Evolutionary conservation across 129 eudicot genomes (phyloP).

Genomic region (Solidago caesia): DNA sequence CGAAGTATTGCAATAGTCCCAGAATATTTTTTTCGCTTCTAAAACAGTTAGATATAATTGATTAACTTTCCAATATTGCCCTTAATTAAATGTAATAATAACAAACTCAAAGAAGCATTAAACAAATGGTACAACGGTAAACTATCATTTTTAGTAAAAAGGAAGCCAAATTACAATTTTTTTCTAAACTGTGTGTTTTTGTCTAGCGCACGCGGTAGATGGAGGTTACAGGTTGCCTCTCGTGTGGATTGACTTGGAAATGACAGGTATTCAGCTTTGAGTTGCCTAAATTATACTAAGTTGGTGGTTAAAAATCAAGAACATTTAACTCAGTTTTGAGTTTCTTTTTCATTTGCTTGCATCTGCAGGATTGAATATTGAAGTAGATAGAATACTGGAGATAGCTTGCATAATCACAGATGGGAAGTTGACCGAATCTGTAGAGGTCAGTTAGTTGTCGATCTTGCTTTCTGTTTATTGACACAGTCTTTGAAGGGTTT

Average conservation of each 20-base stretch:
- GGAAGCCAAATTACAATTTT: too few species aligned
- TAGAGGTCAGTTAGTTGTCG: slow-evolving; percentile 54
- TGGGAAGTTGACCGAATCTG: slow-evolving; percentile 71
- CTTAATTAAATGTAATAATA: too few species aligned
- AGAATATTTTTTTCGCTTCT: too few species aligned
- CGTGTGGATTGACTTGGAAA: slow-evolving; percentile 98
- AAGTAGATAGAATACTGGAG: slow-evolving; percentile 87
- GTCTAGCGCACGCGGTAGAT: neutral
- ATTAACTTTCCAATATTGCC: too few species aligned
- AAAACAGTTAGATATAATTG: too few species aligned
- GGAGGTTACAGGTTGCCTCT: slow-evolving; percentile 69
- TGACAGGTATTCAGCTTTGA: slow-evolving; percentile 63
- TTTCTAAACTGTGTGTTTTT: too few species aligned
- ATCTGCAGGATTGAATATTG: slow-evolving; percentile 73
- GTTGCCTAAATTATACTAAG: neutral
- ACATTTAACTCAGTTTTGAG: slow-evolving; percentile 5
- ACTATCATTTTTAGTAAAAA: too few species aligned
- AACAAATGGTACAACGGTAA: too few species aligned
- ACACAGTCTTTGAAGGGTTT: slow-evolving; percentile 15
- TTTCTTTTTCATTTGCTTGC: slow-evolving; percentile 14
- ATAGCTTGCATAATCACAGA: slow-evolving; percentile 91
- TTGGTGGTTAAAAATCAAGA: slow-evolving; percentile 12
- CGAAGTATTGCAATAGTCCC: too few species aligned
- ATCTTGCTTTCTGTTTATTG: slow-evolving; percentile 6
- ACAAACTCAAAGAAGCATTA: too few species aligned